Evolutionary conservation across 2,329 filamentous ascomycete genomes (phyloP).

Genomic region (Trichoderma endophyticum): DNA sequence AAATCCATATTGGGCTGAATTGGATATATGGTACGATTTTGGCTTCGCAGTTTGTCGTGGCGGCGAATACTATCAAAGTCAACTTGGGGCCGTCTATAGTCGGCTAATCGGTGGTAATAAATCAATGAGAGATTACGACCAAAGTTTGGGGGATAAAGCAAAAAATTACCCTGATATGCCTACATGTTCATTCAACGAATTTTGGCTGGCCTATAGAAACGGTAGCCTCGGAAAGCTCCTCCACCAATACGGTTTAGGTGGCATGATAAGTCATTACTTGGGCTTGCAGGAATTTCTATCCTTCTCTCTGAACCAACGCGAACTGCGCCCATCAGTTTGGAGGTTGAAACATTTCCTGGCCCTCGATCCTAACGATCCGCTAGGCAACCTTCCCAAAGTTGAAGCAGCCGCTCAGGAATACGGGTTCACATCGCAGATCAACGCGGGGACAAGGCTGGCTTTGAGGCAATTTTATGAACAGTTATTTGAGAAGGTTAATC

Average conservation of each 20-base stretch:
- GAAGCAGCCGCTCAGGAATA: not conserved
- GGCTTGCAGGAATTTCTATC: not conserved
- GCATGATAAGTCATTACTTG: not conserved
- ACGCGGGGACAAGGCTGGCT: not conserved
- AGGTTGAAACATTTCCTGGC: conserved; percentile 7
- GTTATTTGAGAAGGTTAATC: not conserved
- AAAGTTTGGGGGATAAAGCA: not conserved
- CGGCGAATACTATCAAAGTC: too few relatives aligned
- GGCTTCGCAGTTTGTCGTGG: not conserved
- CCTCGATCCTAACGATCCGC: not conserved
- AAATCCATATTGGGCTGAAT: not conserved
- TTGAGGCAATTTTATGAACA: not conserved
- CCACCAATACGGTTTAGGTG: not conserved
- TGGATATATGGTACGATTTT: conserved; percentile 2
- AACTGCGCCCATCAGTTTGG: not conserved
- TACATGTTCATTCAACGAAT: not conserved
- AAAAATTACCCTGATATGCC: not conserved
- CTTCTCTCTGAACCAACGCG: not conserved
- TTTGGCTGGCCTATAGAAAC: not conserved
- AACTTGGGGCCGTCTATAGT: not conserved
- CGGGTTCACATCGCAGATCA: not conserved
- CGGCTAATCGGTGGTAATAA: not conserved
- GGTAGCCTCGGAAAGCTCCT: not conserved
- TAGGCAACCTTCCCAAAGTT: not conserved
- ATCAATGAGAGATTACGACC: not conserved